Evolutionary conservation across 2,329 filamentous ascomycete genomes (phyloP), one percentile per base, ranked within the genome.

Genomic region (Fonsecaea pedrosoi): DNA sequence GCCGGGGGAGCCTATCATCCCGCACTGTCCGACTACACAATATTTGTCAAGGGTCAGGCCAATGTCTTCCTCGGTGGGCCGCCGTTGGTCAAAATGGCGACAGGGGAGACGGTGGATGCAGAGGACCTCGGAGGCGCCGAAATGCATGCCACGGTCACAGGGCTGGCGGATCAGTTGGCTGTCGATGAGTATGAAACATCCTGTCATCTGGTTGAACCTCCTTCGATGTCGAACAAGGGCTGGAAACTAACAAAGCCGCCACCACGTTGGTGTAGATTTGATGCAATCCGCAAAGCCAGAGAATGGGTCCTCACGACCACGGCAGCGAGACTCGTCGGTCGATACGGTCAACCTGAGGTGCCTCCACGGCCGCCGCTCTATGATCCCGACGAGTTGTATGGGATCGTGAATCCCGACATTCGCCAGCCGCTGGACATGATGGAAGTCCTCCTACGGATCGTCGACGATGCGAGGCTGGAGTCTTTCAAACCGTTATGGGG

Each of bases 81-180:
- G 0, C 81, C 81, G 0, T 73, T 82, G 7, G 80, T 82, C 1
- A 81, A 82, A 66, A 82, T 82, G 81, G 81, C 81, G 0, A 83
- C 80, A 0, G 80, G 81, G 1, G 81, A 83, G 59, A 68, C 78
- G 0, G 76, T 80, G 25, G 78, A 73, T 1, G 78, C 81, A 0
- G 81, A 82, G 64, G 75, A 74, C 48, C 73, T 82, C 1, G 81
- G 81, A 4, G 80, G 81, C 18, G 81, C 80, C 3, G 73, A 76
- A 18, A 76, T 81, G 12, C 81, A 82, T 69, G 77, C 75, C 1
- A 78, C 73, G 0, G 66, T 77, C 0, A 82, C 80, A 4, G 81
- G 81, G 0, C 72, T 83, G 1, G 79, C 79, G 0, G 81, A 83
- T 64, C 78, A 81, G 60, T 74, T 83, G 40, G 81, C 81, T 4